A percentile compares a stretch with the other conserved stretches of the same genome.
These are phyloP conservation scores for Kazachstania viticola DNA, from an alignment of 805 yeast species.

Conservation along the genomic window DNA sequence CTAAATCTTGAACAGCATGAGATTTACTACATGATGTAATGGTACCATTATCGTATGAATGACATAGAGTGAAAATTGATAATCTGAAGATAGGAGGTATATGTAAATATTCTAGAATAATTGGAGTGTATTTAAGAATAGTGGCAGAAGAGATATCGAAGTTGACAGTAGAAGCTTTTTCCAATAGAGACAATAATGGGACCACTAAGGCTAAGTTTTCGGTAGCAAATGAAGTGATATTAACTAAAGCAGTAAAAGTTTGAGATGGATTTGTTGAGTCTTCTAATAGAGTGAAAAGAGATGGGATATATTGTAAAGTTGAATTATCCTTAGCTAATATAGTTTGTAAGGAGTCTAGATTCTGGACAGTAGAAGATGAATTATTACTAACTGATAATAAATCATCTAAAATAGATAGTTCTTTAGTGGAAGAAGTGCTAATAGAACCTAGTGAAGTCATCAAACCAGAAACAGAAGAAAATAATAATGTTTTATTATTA, in stretches of 20 bases:
- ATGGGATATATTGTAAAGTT: slow-evolving; percentile 12
- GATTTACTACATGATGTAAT: slow-evolving; percentile 16
- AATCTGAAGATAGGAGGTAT: slow-evolving; percentile 21
- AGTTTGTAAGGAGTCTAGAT: slow-evolving; percentile 11
- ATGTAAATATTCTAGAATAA: slow-evolving; percentile 15
- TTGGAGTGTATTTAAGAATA: slow-evolving; percentile 16
- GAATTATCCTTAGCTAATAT: slow-evolving; percentile 8
- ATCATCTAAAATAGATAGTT: slow-evolving; percentile 14
- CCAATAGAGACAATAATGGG: slow-evolving; percentile 14
- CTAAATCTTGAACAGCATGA: slow-evolving; percentile 26
- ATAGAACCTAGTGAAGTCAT: slow-evolving; percentile 8
- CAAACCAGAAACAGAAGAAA: slow-evolving; percentile 10
- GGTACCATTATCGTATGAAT: slow-evolving; percentile 11
- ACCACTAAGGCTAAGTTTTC: slow-evolving; percentile 10
- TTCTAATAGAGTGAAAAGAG: slow-evolving; percentile 13
- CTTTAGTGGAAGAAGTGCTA: slow-evolving; percentile 7
- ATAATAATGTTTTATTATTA: slow-evolving; percentile 10
- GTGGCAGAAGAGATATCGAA: slow-evolving; percentile 12
- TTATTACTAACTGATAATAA: slow-evolving; percentile 15
- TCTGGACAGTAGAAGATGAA: slow-evolving; percentile 11
- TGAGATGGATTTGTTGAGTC: slow-evolving; percentile 16
- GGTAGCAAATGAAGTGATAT: slow-evolving; percentile 17
- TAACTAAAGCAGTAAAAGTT: slow-evolving; percentile 15
- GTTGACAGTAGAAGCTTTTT: slow-evolving; percentile 2
- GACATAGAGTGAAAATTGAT: slow-evolving; percentile 23